Base-by-base conservation (phyloP, 106 monocot genomes). In the Cymbidium sinense region DNA sequence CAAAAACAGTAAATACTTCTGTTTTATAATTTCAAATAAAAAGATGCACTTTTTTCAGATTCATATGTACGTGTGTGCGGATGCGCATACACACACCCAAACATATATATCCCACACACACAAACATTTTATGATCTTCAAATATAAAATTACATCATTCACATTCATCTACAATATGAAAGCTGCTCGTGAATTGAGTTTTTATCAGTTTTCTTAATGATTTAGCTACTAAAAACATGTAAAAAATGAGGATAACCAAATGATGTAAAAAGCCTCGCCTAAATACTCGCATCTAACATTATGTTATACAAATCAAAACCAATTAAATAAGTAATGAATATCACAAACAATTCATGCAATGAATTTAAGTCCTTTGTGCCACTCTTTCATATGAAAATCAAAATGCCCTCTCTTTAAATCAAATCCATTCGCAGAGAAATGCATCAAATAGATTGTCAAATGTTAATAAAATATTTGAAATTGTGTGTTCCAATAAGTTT, bases 1-100 rank as follows among this genome's bases (percentile, higher is more conserved):
- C 28, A 55, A 78, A n/a, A 47, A 41, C 20, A 73, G 70, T 37
- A 75, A 43, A 70, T 50, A 44, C 8, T 61, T 70, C 17, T 70
- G 7, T 30, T 25, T 50, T 31, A 27, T 17, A 23, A 12, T 25
- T 64, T 25, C 7, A 6, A 77, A 25, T 30, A 28, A 41, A 65
- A 69, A 67, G 15, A 67, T 67, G 27, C 29, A 62, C 6, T 25
- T 7, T 7, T 25, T 62, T 62, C 61, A 62, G 58, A 58, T 58
- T 5, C 23, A 58, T 6, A 23, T 58, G 58, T 58, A 58, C 11
- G 23, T 51, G 11, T 51, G 0, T n/a, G n/a, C n/a, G n/a, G n/a
- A n/a, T n/a, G n/a, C n/a, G n/a, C n/a, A n/a, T n/a, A n/a, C n/a
- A n/a, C n/a, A n/a, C n/a, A n/a, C n/a, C n/a, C n/a, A n/a, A n/a